phyloP scores from a whole-genome alignment of 345 rosid species.

The Hypericum androsaemum region DNA sequence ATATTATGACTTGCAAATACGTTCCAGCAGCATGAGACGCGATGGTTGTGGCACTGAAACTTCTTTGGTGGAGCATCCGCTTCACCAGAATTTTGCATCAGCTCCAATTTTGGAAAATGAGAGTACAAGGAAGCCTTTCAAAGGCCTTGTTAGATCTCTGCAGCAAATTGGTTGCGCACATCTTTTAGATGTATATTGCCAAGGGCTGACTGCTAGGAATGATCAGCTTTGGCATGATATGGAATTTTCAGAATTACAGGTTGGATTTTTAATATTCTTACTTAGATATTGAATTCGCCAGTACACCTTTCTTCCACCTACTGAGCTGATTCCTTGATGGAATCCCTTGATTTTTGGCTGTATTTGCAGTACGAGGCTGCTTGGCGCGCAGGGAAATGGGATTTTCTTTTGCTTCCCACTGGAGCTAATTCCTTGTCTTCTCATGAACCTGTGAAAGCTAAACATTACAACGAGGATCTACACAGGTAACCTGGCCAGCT shows the following conservation, averaged over 20 bases:
- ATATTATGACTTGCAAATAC: constrained; percentile 82
- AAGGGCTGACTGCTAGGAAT: constrained; percentile 65
- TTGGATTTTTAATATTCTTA: constrained; percentile 9
- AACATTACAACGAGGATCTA: constrained; percentile 65
- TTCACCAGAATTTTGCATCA: constrained; percentile 19
- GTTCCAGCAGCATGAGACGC: constrained; percentile 41
- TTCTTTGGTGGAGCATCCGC: constrained; percentile 21
- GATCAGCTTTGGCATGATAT: constrained; percentile 59
- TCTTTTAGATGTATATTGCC: constrained; percentile 76
- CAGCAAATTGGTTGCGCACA: constrained; percentile 92
- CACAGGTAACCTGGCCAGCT: constrained; percentile 38
- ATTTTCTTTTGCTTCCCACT: constrained; percentile 55
- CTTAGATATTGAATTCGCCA: background rate
- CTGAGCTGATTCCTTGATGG: background rate
- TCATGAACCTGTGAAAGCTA: constrained; percentile 34
- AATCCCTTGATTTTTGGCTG: background rate
- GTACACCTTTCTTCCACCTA: background rate
- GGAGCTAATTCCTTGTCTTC: constrained; percentile 31
- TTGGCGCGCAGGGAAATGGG: constrained; percentile 97
- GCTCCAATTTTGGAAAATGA: constrained; percentile 33
- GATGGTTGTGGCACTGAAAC: constrained; percentile 27
- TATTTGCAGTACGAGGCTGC: constrained; percentile 88
- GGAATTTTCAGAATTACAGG: constrained; percentile 89
- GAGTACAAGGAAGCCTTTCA: constrained; percentile 54
- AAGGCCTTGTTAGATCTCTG: constrained; percentile 83